Evolutionary conservation across 495 filamentous ascomycete genomes (phyloP), one percentile per base, ranked within the genome.

Genomic region (Neurospora intermedia): DNA sequence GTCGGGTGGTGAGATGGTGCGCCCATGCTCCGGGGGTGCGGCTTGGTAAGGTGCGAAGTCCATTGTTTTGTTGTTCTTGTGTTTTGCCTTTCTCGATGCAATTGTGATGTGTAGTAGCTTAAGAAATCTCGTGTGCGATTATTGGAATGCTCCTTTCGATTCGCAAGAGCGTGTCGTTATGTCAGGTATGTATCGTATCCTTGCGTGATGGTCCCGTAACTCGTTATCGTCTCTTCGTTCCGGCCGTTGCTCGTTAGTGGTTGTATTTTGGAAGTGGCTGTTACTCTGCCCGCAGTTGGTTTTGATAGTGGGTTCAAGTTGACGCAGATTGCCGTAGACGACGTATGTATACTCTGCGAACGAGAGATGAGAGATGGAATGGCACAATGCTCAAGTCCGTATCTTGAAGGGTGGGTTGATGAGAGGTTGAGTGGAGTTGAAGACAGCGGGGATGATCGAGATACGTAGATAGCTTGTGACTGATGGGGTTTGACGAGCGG

Each of bases 31-130:
- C 31, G 94, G 94, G 15, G 91, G 90, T 73, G 90, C 90, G 82
- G 94, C 87, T 86, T 98, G 95, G 83, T 98, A 98, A 41, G 95
- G 95, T 39, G 95, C 95, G 82, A 98, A 98, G 82, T 97, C 93
- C 92, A 96, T 96, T 16, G 40, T 16, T 48, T 20, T 16, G 11
- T 59, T 59, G 54, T 62, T 62, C 16, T 59, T 59, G n/a, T 7
- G 54, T 66, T 66, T 18, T 35, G 27, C 5, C 15, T 35, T 18
- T 66, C 27, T 9, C 3, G 54, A 38, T 35, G 3, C 23, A 0
- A 3, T 66, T 18, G 15, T 38, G 54, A 4, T 8, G 23, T 6
- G 0, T 6, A 11, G 23, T 62, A 38, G 54, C 2, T 18, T 35
- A 15, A 0, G 27, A 66, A 35, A 15, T 9, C 54, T 66, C 27